Conservation (phyloP, 768 basidiomycete species). For the Rhizopogon roseolus region DNA sequence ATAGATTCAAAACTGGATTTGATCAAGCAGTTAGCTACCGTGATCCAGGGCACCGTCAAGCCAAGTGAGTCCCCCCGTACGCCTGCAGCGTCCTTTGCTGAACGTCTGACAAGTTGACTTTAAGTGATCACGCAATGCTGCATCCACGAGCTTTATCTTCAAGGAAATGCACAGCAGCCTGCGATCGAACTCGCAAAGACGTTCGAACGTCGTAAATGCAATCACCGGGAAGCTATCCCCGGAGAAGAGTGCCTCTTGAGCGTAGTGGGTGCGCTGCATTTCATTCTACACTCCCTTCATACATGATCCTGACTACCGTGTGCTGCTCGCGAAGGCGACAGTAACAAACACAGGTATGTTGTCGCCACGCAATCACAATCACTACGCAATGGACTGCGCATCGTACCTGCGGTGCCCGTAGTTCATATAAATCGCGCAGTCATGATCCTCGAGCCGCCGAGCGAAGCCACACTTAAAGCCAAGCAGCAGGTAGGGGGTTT, state of each 20-base stretch:
- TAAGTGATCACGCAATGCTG: slow-evolving; percentile 99
- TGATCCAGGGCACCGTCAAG: slow-evolving; percentile 86
- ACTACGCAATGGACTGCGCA: slow-evolving; percentile 65
- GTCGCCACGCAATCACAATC: slow-evolving; percentile 78
- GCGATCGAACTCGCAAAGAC: slow-evolving; percentile 87
- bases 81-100: slow-evolving; percentile 4
- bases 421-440: slow-evolving; percentile 91
- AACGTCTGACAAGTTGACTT: slow-evolving; percentile 38
- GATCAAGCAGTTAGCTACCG: slow-evolving; percentile 63
- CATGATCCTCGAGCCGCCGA: slow-evolving; percentile 89
- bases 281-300: not conserved
- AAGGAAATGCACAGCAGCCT: slow-evolving; percentile 67
- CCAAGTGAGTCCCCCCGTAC: slow-evolving; percentile 60
- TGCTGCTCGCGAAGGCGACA: slow-evolving; percentile 43
- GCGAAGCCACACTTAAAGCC: slow-evolving; percentile 63
- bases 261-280: slow-evolving; percentile 60
- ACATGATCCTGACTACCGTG: slow-evolving; percentile 2
- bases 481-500: slow-evolving; percentile 53
- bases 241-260: slow-evolving; percentile 79
- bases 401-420: slow-evolving; percentile 81
- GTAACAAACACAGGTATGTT: slow-evolving; percentile 91
- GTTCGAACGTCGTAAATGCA: slow-evolving; percentile 92
- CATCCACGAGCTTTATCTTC: slow-evolving; percentile 88
- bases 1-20: slow-evolving; percentile 72
- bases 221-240: slow-evolving; percentile 83